Evolutionary conservation across 495 filamentous ascomycete genomes (phyloP).

Genomic region (Aspergillus mulundensis): DNA sequence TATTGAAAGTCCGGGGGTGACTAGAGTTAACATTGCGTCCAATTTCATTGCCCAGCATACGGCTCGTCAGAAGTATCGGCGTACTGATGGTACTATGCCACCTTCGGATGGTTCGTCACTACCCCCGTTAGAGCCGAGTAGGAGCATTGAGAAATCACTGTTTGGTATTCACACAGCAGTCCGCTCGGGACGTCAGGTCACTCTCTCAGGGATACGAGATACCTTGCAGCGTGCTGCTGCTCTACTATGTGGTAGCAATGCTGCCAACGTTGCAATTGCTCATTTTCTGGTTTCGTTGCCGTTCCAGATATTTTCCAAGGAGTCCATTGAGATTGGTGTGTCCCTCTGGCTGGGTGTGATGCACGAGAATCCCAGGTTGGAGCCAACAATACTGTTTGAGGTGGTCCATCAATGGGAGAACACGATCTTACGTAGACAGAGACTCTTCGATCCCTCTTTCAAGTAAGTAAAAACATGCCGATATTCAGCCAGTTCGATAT

Average conservation of each 20-base stretch:
- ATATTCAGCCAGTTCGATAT: constrained; percentile 7
- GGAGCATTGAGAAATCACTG: constrained; percentile 28
- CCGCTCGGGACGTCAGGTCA: constrained; percentile 57
- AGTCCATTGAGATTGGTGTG: constrained; percentile 90
- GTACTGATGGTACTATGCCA: constrained; percentile 53
- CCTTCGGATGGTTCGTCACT: no score
- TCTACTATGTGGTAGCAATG: constrained; percentile 69
- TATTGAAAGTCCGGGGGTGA: constrained; percentile 66
- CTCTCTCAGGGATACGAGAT: constrained; percentile 73
- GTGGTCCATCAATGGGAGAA: constrained; percentile 84
- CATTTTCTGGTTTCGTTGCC: constrained; percentile 87
- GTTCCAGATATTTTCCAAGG: constrained; percentile 87
- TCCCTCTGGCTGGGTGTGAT: constrained; percentile 96
- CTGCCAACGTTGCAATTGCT: constrained; percentile 69
- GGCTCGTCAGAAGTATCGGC: constrained; percentile 90
- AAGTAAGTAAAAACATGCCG: constrained; percentile 38
- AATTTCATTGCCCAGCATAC: constrained; percentile 97
- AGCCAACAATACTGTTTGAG: constrained; percentile 75
- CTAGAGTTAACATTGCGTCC: constrained; percentile 80
- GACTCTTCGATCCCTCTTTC: constrained; percentile 75
- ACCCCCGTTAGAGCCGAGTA: constrained; percentile 17
- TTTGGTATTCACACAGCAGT: constrained; percentile 63
- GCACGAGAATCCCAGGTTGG: constrained; percentile 87
- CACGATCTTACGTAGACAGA: constrained; percentile 67
- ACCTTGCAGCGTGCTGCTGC: constrained; percentile 77